Base-by-base conservation (phyloP, 169 alveolate species). In the Plasmodium knowlesi region DNA sequence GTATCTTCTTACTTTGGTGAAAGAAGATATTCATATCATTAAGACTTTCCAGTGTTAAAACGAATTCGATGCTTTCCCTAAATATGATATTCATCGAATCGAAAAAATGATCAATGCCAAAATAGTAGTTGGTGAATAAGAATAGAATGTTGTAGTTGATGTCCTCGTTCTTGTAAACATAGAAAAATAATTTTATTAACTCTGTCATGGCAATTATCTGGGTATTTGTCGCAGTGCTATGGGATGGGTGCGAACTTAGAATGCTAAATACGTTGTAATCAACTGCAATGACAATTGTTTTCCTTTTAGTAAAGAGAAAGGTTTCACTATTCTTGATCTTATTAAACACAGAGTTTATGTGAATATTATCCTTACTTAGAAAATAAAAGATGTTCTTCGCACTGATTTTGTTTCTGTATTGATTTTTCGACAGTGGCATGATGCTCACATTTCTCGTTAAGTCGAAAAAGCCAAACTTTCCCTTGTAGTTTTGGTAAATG, bases 391-490 rank as follows among this genome's bases (percentile, higher is more conserved):
- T 22, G 80, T 43, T 89, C 61, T 89, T 53, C 8, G 84, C 43
- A 43, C 25, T 43, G 30, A 86, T 43, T 54, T 86, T 86, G 28
- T 46, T 70, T 10, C 61, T 43, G 41, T 53, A 25, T 6, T 54
- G 84, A 30, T 19, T 54, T 54, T 86, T 86, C 6, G 93, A 74
- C 22, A 86, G 19, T 39, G 84, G 93, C 53, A 25, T 25, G 80
- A 86, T 54, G 54, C 78, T 89, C 5, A 79, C 72, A 89, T 79
- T 89, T 89, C 94, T 89, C 30, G 94, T 89, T 80, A 89, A 89
- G 71, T 89, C 94, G 71, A 89, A 89, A 19, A 37, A 16, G 34
- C 84, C 81, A 80, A 89, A 79, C 70, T 80, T 89, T 32, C 78
- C 76, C 73, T 79, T 67, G 57, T 89, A 89, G 39, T 89, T 89